Evolutionary conservation across 768 basidiomycete species (phyloP).

Genomic region (Suillus alpinus): DNA sequence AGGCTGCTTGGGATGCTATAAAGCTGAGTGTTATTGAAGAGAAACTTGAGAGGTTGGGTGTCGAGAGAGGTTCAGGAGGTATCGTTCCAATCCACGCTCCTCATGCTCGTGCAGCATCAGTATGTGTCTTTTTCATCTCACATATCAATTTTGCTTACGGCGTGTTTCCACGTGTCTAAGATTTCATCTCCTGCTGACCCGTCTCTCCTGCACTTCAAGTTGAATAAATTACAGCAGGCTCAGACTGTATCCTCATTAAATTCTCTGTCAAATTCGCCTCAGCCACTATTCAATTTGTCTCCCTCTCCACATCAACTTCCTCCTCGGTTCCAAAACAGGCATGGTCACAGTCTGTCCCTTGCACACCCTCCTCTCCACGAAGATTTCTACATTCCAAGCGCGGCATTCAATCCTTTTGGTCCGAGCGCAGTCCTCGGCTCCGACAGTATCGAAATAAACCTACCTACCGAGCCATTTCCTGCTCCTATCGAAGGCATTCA

Average conservation of each 20-base stretch:
- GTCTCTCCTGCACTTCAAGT: conserved; percentile 73
- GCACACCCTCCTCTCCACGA: conserved; percentile 45
- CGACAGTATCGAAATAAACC: conserved; percentile 38
- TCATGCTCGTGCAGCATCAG: conserved; percentile 82
- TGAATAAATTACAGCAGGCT: conserved; percentile 79
- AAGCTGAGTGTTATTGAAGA: conserved; percentile 74
- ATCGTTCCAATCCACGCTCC: conserved; percentile 65
- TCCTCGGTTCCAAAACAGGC: conserved; percentile 49
- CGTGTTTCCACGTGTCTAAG: conserved; percentile 34
- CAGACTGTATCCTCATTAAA: conserved; percentile 49
- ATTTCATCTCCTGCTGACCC: conserved; percentile 92
- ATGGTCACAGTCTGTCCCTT: conserved; percentile 75
- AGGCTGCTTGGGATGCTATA: conserved; percentile 75
- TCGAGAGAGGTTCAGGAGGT: conserved; percentile 58
- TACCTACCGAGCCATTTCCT: conserved; percentile 19
- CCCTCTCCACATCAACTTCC: conserved; percentile 47
- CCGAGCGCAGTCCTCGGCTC: conserved; percentile 53
- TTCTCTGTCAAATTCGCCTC: conserved; percentile 66
- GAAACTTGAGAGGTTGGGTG: conserved; percentile 76
- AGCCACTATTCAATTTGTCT: conserved; percentile 50
- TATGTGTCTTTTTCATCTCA: conserved; percentile 39
- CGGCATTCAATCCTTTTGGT: conserved; percentile 65
- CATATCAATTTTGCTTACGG: conserved; percentile 14
- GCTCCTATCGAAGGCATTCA: conserved; percentile 35
- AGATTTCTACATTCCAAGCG: conserved; percentile 34